Evolutionary conservation across 768 basidiomycete species (phyloP).

Genomic region (Clitopilus hobsonii): DNA sequence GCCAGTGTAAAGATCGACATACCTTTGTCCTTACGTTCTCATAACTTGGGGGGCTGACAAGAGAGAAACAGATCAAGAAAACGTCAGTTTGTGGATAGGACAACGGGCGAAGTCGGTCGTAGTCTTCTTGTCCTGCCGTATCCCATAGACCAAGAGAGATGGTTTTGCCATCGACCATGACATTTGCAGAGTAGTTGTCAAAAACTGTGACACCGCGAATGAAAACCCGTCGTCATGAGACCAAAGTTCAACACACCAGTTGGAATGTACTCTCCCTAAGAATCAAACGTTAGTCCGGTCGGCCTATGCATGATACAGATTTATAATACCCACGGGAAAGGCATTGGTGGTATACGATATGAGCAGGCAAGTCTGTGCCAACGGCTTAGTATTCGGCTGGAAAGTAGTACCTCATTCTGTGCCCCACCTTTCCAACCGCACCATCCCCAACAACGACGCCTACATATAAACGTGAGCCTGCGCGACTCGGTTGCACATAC

Average conservation of each 20-base stretch:
- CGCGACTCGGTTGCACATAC: conserved; percentile 7
- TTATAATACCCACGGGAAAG: conserved; percentile 66
- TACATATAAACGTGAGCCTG: conserved; percentile 35
- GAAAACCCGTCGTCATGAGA: conserved; percentile 6
- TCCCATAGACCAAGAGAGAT: conserved; percentile 99
- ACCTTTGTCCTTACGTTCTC: conserved; percentile 99
- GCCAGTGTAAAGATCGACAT: conserved; percentile 19
- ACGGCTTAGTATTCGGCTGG: conserved; percentile 14
- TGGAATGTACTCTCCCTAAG: conserved; percentile 93
- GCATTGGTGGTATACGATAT: conserved; percentile 99
- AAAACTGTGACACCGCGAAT: conserved; percentile 54
- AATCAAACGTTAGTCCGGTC: conserved; percentile 14
- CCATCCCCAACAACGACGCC: conserved; percentile 99
- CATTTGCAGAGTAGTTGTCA: conserved; percentile 98
- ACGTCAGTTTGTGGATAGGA: conserved; percentile 99
- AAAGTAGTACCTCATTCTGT: conserved; percentile 7
- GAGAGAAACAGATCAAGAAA: conserved; percentile 98
- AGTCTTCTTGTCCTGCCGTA: conserved; percentile 99
- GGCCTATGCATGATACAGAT: conserved; percentile 4
- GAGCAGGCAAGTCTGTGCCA: conserved; percentile 85
- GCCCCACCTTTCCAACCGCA: conserved; percentile 91
- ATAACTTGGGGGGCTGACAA: conserved; percentile 96
- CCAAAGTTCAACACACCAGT: conserved; percentile 51
- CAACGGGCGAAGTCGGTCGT: conserved; percentile 93
- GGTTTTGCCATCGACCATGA: conserved; percentile 98